Evolutionary conservation across 306 rosid genomes (phyloP), one percentile per base, ranked within the genome.

Genomic region (Pterocarpus macrocarpus): DNA sequence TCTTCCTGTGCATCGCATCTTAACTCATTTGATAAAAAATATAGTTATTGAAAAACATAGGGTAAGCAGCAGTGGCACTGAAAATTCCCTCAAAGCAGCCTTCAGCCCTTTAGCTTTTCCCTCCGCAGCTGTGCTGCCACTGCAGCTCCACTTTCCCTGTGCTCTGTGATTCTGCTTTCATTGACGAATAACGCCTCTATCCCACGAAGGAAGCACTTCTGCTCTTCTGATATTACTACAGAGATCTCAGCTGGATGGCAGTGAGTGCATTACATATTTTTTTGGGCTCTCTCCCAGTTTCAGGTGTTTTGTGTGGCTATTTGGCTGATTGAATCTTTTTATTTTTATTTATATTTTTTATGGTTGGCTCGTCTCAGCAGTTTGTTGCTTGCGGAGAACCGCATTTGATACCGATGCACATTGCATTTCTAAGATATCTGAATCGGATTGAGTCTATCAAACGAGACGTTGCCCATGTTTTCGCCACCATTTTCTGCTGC

Each of bases 391-490:
- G 28, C 17, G 82, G 77, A 34, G 85, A 86, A 73, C 53, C 80
- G 2, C 52, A 38, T 66, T 71, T 76, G 39, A 39, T 57, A 35
- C 73, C 67, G 1, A 0, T 49, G 2, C 88, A 85, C 67, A 14
- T 65, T 68, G 17, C 71, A 52, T 81, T 76, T 52, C 53, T 77
- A 5, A 71, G 88, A 58, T 65, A 35, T 61, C 16, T 81, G 28
- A 83, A 72, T 81, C 58, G 47, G 33, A 22, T 86, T 73, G 83
- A 53, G 13, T 83, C 47, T 12, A 6, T 86, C 72, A 92, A 87
- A 80, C 86, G 80, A 83, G 85, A 82, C n/a, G 22, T 88, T 78
- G 74, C 89, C 44, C 85, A 76, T 73, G 32, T 65, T 14, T 83
- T 89, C 34, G 76, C 75, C 13, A 47, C 76, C 83, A 4, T 91